These are phyloP conservation scores for Penicillium frequentans DNA, from an alignment of 2,329 filamentous ascomycete genomes.

Conservation along the genomic window DNA sequence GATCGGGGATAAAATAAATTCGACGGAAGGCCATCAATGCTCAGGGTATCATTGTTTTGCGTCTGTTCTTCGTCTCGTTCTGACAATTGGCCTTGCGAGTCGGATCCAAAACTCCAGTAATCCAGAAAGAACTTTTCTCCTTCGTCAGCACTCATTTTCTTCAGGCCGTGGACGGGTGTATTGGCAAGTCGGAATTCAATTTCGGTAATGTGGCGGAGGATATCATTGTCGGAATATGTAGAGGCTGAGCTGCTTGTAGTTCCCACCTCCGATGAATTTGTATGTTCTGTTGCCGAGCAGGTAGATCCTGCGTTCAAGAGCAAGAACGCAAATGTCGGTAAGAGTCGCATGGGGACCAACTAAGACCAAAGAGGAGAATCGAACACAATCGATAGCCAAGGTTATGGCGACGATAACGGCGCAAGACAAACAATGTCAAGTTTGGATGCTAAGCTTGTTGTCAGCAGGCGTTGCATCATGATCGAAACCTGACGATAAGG, in stretches of 20 bases:
- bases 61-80: neutral
- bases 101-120: conserved; percentile 43
- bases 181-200: conserved; percentile 31
- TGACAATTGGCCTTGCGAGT: conserved; percentile 10
- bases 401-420: neutral
- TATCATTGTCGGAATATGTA: neutral
- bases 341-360: neutral
- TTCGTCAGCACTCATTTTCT: conserved; percentile 48
- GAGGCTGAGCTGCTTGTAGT: neutral
- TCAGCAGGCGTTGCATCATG: neutral
- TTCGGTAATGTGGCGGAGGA: conserved; percentile 26
- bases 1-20: conserved; percentile 13
- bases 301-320: neutral
- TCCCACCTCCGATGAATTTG: neutral
- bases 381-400: neutral
- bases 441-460: neutral
- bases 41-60: neutral
- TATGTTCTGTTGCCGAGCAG: neutral
- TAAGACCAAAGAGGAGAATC: neutral
- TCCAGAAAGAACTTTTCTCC: conserved; percentile 51
- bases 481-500: neutral
- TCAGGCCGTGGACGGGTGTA: conserved; percentile 31
- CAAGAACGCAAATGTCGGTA: neutral
- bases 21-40: neutral
- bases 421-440: neutral